These are phyloP conservation scores for Keithomyces neogunnii DNA, from an alignment of 2,329 filamentous ascomycete species.

Conservation along the genomic window DNA sequence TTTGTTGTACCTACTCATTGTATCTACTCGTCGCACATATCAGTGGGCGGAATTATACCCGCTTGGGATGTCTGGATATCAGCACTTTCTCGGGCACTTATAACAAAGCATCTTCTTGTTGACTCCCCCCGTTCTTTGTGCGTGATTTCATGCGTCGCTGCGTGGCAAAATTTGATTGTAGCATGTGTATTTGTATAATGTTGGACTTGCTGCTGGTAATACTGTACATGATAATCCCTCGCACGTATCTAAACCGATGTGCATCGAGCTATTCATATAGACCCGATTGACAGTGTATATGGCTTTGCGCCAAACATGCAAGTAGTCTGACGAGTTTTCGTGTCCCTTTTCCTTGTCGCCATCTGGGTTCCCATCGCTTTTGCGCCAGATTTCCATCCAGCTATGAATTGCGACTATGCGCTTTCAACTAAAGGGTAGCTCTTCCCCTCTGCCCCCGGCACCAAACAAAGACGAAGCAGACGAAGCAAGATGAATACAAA, in stretches of 20 bases:
- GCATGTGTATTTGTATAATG: too few relatives aligned
- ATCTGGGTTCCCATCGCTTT: too few relatives aligned
- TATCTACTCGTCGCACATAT: neutral
- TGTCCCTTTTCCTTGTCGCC: too few relatives aligned
- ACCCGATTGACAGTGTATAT: neutral
- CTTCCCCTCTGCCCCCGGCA: too few relatives aligned
- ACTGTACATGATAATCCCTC: neutral
- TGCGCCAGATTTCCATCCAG: neutral
- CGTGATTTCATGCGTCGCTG: too few relatives aligned
- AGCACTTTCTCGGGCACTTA: neutral
- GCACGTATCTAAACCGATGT: neutral
- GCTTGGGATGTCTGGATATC: neutral
- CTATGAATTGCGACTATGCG: neutral
- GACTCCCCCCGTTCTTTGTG: neutral
- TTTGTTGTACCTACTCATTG: neutral
- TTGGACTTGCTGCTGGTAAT: neutral
- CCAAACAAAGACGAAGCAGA: neutral
- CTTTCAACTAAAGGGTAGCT: neutral
- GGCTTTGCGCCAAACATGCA: too few relatives aligned
- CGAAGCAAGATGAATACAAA: neutral
- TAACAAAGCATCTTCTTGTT: neutral
- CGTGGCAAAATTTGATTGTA: too few relatives aligned
- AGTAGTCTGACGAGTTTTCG: too few relatives aligned
- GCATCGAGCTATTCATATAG: neutral
- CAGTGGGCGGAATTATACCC: constrained; percentile 3